A percentile compares a stretch with the other conserved stretches of the same genome.
These are phyloP conservation scores for Copromyces sp. DNA, from an alignment of 495 filamentous ascomycete species.

Conservation along the genomic window DNA sequence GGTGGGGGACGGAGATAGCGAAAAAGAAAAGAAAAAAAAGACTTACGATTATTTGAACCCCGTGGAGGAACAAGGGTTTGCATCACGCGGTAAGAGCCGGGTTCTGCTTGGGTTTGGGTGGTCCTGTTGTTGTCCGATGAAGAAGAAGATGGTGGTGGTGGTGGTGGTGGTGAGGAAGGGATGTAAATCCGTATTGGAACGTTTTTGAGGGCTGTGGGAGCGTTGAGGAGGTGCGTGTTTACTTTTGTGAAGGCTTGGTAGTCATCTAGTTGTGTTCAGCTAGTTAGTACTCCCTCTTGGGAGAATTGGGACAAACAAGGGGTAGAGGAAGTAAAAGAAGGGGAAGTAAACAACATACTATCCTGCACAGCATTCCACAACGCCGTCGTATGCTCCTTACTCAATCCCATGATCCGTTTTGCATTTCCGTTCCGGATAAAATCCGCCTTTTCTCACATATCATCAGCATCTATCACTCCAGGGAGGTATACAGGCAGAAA, in stretches of 20 bases:
- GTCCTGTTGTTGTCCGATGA: conserved; percentile 21
- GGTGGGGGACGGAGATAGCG: neutral
- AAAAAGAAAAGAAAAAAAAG: neutral
- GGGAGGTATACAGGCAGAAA: neutral
- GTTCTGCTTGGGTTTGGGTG: neutral
- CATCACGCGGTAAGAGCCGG: conserved; percentile 54
- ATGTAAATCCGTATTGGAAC: conserved; percentile 84
- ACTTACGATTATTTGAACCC: conserved; percentile 25
- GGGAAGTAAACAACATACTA: conserved; percentile 39
- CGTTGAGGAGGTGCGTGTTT: conserved; percentile 67
- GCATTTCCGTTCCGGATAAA: conserved; percentile 85
- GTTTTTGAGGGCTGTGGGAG: conserved; percentile 62
- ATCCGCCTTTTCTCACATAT: conserved; percentile 49
- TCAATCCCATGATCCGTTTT: conserved; percentile 85
- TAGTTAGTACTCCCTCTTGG: neutral
- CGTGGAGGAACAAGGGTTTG: conserved; percentile 52
- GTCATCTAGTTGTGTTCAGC: conserved; percentile 46
- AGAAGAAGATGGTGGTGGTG: neutral
- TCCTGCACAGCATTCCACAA: conserved; percentile 80
- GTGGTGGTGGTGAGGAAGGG: conserved; percentile 47
- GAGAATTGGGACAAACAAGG: neutral
- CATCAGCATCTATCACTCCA: neutral
- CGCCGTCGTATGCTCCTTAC: conserved; percentile 74
- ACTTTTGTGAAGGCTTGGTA: conserved; percentile 61
- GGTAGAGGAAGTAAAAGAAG: neutral